Conservation (phyloP, 1,284 basidiomycete species). For the Trichosporon faecale region DNA sequence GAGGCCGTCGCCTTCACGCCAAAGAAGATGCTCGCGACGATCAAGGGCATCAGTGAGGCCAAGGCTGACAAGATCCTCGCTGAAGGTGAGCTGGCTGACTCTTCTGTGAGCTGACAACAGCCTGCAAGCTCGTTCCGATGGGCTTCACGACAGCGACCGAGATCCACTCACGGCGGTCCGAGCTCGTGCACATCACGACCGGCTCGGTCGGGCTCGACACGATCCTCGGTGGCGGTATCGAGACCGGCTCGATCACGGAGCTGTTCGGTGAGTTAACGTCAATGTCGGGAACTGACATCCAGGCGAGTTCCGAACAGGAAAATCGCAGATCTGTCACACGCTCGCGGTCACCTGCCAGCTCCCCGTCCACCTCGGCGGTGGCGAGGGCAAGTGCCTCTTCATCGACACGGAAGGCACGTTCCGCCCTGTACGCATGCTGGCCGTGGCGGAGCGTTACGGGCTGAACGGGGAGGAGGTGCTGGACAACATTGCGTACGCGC, state of each 20-base stretch:
- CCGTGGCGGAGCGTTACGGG: conserved; percentile 92
- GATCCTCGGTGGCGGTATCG: conserved; percentile 92
- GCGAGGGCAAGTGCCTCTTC: conserved; percentile 97
- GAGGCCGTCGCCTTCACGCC: conserved; percentile 97
- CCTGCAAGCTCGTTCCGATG: conserved; percentile 91
- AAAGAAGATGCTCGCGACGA: conserved; percentile 84
- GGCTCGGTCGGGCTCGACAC: conserved; percentile 96
- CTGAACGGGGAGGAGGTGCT: conserved; percentile 95
- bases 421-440: conserved; percentile 88
- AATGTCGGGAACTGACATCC: neutral
- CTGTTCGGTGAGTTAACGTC: conserved; percentile 66
- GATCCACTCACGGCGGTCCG: conserved; percentile 90
- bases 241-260: conserved; percentile 98
- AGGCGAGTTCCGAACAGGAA: conserved; percentile 92
- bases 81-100: conserved; percentile 63
- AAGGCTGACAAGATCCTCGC: conserved; percentile 96
- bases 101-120: conserved; percentile 54
- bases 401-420: conserved; percentile 99
- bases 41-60: conserved; percentile 96
- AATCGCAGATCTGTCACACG: conserved; percentile 97
- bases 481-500: conserved; percentile 97
- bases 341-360: conserved; percentile 96
- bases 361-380: conserved; percentile 95
- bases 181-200: conserved; percentile 94
- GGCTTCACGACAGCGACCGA: conserved; percentile 99